Base-by-base conservation (phyloP, 306 rosid species). In the Erythrophleum fordii region DNA sequence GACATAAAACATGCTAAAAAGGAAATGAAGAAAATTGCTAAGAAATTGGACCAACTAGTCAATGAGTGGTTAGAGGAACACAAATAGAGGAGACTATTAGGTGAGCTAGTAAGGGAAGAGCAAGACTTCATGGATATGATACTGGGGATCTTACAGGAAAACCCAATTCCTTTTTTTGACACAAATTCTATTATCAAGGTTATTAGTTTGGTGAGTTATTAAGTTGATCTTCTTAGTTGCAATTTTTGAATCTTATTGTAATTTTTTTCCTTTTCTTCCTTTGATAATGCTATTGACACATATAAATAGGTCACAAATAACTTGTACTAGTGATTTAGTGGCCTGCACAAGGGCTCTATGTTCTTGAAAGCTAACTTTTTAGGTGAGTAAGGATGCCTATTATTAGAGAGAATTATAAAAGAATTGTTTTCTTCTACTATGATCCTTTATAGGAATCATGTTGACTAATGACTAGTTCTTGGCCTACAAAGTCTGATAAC, bases 31-130 rank as follows among this genome's bases (percentile, higher is more conserved):
- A 45, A 22, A 60, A 69, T 81, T 12, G 85, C 85, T 12, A 69
- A 69, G 22, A 34, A 58, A 69, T 72, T 82, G 65, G 85, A 76
- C 53, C 26, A 28, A 5, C 1, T 72, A n/a, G 22, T 71, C 17
- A 23, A 22, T 28, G 66, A 64, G 58, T 82, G 85, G 85, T 42
- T 82, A 34, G 81, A 82, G 65, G 85, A 82, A 72, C 85, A 76
- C 51, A 82, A 72, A 48, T 46, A 59, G 66, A 76, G 58, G 20
- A 59, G 72, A 41, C 67, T 35, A 14, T 76, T 34, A 31, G 77
- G 34, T 4, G 45, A 39, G 13, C 29, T 11, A 6, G 44, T 34
- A 31, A 14, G 65, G 45, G 77, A 75, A 76, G 77, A 76, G 29
- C 66, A 76, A 28, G 85, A 82, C 17, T 76, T 82, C 66, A 82